Conservation (phyloP, 208 protist species). For the Herpetomonas tarakana region DNA sequence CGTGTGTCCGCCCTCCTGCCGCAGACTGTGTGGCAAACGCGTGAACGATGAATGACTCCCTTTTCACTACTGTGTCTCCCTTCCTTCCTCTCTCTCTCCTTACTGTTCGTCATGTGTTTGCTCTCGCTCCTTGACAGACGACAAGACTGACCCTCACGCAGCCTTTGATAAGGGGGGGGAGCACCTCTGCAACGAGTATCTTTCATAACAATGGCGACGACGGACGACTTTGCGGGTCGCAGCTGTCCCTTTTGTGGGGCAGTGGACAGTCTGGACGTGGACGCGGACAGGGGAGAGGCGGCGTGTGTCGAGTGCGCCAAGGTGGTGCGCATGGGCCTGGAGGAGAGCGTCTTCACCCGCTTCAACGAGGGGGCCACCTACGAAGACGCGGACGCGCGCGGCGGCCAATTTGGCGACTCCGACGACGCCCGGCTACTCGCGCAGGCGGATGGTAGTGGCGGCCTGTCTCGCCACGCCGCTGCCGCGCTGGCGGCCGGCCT, state of each 20-base stretch:
- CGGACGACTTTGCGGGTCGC: constrained; percentile 61
- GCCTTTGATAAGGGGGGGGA: too few relatives aligned
- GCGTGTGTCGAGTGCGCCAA: constrained; percentile 75
- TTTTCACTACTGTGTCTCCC: too few relatives aligned
- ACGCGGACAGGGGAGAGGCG: constrained; percentile 73
- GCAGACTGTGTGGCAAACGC: too few relatives aligned
- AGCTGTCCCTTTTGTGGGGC: constrained; percentile 79
- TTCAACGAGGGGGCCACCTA: constrained; percentile 72
- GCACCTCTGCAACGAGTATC: too few relatives aligned
- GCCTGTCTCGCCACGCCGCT: constrained; percentile 11
- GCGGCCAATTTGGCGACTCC: constrained; percentile 3
- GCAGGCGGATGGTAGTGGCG: constrained; percentile 7
- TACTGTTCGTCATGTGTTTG: too few relatives aligned
- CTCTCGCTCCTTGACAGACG: too few relatives aligned
- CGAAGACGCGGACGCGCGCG: constrained; percentile 51
- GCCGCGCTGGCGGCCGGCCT: constrained; percentile 34
- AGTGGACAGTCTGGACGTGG: constrained; percentile 63
- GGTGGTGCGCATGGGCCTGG: constrained; percentile 77
- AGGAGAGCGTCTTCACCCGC: constrained; percentile 61
- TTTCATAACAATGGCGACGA: constrained; percentile 68
- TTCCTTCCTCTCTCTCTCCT: too few relatives aligned
- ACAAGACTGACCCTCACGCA: too few relatives aligned
- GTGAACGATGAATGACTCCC: too few relatives aligned
- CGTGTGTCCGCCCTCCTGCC: too few relatives aligned
- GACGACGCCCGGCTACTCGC: constrained; percentile 17